Base-by-base conservation (phyloP, 495 filamentous ascomycete species). In the Aspergillus hancockii region DNA sequence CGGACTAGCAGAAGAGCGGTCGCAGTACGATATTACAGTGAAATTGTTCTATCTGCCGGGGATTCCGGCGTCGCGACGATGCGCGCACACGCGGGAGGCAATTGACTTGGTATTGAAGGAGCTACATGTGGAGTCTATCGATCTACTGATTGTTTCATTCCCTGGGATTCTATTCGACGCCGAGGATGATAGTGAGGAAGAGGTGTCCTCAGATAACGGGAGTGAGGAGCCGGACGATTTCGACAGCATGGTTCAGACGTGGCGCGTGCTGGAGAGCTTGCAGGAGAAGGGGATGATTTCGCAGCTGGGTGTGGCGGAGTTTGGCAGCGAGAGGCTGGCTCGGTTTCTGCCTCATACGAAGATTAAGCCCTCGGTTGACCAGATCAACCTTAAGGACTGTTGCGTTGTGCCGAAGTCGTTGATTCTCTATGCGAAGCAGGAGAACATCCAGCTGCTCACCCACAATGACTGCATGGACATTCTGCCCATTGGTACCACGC, bases 321-420 rank as follows among this genome's bases (percentile, higher is more conserved):
- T 97, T 68, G 91, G 93, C 31, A 89, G 81, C 50, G 87, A 92
- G 68, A 86, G 93, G 51, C 74, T 98, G 41, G 72, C 82, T 2
- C 78, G 83, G n/a, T 83, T 91, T 57, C 74, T 91, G 9, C 79
- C 79, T 12, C 76, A 81, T 49, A 88, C 90, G 19, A 79, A 75
- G 45, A 77, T 97, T 47, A 87, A 85, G 64, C 95, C 94, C 10
- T 78, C 84, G 3, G 94, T 98, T 23, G 85, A 98, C 74, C 94
- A 99, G 83, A 95, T 99, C 81, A 98, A 98, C 72, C 83, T 97
- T 50, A 89, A 92, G 64, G 92, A 98, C 72, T 97, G 93, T 75
- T 98, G 94, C 73, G 91, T 93, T 19, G 95, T 98, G 41, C 94
- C 94, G 21, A 92, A 92, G 62, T 88, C 90, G 32, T 78, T 99